A percentile compares a stretch with the other conserved stretches of the same genome.
These are phyloP conservation scores for Funneliformis geosporum DNA, from an alignment of 192 early-diverging fungal genomes.

Conservation along the genomic window DNA sequence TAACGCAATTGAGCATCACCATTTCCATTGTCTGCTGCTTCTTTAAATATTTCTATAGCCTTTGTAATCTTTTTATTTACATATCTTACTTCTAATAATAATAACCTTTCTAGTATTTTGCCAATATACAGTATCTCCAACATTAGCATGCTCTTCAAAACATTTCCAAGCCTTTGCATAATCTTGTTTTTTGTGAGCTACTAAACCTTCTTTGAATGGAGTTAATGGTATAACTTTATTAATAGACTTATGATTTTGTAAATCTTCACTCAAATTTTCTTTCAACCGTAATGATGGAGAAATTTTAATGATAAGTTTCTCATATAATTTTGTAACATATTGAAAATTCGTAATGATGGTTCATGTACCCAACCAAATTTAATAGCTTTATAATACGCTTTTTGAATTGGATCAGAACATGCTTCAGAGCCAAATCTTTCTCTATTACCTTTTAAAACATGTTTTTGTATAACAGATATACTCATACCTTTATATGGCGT, in stretches of 20 bases:
- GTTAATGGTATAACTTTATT: no score
- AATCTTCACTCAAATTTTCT: no score
- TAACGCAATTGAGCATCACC: slow-evolving; percentile 15
- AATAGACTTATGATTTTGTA: no score
- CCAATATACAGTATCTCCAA: neutral
- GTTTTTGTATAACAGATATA: no score
- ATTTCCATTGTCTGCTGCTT: slow-evolving; percentile 9
- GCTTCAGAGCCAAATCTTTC: neutral
- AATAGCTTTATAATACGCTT: no score
- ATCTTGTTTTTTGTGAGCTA: no score
- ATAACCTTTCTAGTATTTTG: slow-evolving; percentile 18
- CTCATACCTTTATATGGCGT: no score
- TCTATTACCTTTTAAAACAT: slow-evolving; percentile 15
- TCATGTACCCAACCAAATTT: slow-evolving; percentile 12
- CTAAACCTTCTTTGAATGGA: no score
- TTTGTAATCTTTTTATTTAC: neutral
- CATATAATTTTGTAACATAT: no score
- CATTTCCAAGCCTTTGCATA: no score
- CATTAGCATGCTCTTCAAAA: slow-evolving; percentile 2
- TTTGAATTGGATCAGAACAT: neutral
- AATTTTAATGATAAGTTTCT: no score
- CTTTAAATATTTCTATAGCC: neutral
- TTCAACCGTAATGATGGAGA: no score
- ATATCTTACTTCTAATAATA: slow-evolving; percentile 2
- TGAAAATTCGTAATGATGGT: neutral